Conservation (phyloP, 768 basidiomycete genomes). For the Mycena rebaudengoi region DNA sequence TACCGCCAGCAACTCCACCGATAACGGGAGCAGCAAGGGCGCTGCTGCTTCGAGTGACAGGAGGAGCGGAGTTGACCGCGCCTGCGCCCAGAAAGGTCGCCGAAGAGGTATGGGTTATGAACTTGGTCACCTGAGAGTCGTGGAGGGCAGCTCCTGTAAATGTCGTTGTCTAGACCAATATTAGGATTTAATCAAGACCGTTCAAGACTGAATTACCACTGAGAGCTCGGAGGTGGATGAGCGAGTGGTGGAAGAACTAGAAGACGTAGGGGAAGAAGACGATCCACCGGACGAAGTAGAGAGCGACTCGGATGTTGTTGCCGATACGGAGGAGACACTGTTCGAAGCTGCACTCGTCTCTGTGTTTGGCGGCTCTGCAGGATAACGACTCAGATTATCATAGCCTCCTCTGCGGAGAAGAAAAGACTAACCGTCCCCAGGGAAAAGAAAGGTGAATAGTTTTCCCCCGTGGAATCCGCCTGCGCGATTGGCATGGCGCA, state of each 20-base stretch:
- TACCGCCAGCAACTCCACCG: conserved; percentile 55
- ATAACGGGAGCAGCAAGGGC: conserved; percentile 35
- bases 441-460: not conserved
- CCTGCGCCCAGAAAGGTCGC: not conserved
- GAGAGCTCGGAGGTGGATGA: not conserved
- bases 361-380: too few relatives aligned
- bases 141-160: conserved; percentile 17
- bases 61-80: not conserved
- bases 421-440: too few relatives aligned
- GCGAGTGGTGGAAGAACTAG: not conserved
- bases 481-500: conserved; percentile 20
- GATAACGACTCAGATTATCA: too few relatives aligned
- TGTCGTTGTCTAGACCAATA: conserved; percentile 13
- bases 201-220: not conserved
- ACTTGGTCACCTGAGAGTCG: conserved; percentile 10
- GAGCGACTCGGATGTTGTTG: not conserved
- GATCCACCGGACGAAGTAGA: not conserved
- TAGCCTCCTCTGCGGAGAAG: too few relatives aligned
- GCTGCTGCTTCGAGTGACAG: not conserved
- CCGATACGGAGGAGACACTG: not conserved
- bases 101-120: conserved; percentile 10
- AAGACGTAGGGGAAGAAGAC: not conserved
- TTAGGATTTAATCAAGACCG: not conserved
- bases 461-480: conserved; percentile 18
- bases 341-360: too few relatives aligned